Evolutionary conservation across 768 basidiomycete species (phyloP).

Genomic region (Suillus placidus): DNA sequence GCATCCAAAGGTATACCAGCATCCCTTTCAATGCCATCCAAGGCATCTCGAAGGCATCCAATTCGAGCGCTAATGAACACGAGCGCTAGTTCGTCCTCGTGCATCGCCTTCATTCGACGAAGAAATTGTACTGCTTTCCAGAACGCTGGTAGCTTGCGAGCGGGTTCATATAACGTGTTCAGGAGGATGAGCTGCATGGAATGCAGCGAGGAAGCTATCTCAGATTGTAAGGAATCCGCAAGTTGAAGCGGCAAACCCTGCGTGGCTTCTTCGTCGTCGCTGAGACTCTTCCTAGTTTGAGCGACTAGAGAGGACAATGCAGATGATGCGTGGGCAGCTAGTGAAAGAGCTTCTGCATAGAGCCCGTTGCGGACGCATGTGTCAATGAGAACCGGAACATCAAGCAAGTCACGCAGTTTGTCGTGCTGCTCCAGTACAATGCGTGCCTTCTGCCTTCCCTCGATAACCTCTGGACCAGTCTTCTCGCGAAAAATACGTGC

Average conservation of each 20-base stretch:
- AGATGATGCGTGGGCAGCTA: constrained; percentile 69
- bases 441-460: constrained; percentile 72
- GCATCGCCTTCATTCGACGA: constrained; percentile 74
- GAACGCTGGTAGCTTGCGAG: constrained; percentile 80
- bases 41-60: constrained; percentile 57
- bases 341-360: constrained; percentile 88
- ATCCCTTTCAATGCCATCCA: constrained; percentile 55
- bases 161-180: constrained; percentile 76
- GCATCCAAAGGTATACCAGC: constrained; percentile 37
- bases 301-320: constrained; percentile 45
- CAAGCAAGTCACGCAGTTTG: constrained; percentile 88
- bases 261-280: neutral
- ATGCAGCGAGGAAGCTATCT: constrained; percentile 65
- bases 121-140: constrained; percentile 91
- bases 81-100: constrained; percentile 79
- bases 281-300: constrained; percentile 37
- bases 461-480: constrained; percentile 69
- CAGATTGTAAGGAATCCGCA: constrained; percentile 57
- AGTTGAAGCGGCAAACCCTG: constrained; percentile 25
- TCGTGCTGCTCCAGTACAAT: constrained; percentile 94
- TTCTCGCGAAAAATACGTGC: constrained; percentile 71
- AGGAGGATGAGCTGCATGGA: constrained; percentile 80
- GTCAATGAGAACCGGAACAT: constrained; percentile 88
- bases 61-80: constrained; percentile 80
- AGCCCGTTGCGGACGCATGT: constrained; percentile 92